These are phyloP conservation scores for Speleostelium caveatum DNA, from an alignment of 78 protist species.

Conservation along the genomic window DNA sequence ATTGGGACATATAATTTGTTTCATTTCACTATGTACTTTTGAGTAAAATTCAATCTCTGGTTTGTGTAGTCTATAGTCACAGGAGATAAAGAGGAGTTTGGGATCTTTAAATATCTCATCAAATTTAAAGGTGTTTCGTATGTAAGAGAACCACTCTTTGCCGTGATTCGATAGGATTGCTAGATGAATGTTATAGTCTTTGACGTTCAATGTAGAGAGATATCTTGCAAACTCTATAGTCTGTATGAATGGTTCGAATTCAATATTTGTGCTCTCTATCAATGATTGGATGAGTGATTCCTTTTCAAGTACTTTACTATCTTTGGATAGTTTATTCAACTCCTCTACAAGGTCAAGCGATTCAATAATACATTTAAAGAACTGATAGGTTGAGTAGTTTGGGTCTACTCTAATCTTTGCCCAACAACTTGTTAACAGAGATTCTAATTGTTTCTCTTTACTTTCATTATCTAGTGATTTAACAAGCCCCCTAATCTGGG, in stretches of 20 bases:
- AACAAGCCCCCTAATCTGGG: no score
- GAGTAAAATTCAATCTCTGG: no score
- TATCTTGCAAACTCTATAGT: not conserved
- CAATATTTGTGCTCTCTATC: not conserved
- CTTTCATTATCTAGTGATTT: not conserved
- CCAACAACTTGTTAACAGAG: not conserved
- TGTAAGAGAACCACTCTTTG: not conserved
- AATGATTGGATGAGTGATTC: no score
- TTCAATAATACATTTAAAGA: not conserved
- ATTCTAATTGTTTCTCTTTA: no score
- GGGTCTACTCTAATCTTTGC: not conserved
- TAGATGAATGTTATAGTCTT: no score
- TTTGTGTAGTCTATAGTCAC: no score
- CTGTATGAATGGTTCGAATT: not conserved
- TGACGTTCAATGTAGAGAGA: not conserved
- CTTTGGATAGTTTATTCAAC: no score
- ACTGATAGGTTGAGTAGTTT: not conserved
- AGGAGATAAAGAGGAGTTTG: no score
- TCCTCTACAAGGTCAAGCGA: not conserved
- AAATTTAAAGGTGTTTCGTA: no score
- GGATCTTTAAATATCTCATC: no score
- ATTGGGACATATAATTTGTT: no score
- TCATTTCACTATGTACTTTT: no score
- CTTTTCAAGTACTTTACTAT: not conserved
- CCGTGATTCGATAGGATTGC: not conserved